Percentiles rank a stretch among this genome's conserved stretches.
These are phyloP conservation scores for Xerocomus subilludens DNA, from an alignment of 1,284 basidiomycete species.

Conservation along the genomic window DNA sequence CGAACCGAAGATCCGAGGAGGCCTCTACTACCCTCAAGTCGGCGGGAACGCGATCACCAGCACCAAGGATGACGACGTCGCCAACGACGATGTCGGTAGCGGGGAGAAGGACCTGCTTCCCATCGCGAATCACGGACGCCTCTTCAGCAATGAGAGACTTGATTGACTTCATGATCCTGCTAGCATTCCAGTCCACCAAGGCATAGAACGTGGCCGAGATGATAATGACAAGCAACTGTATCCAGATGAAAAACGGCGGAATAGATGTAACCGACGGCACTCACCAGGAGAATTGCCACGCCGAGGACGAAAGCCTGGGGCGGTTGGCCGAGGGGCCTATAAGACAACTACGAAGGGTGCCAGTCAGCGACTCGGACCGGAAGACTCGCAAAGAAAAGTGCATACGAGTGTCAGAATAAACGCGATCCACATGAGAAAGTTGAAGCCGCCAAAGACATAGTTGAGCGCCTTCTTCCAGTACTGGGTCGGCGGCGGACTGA, in stretches of 20 bases:
- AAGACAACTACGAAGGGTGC: slow-evolving; percentile 55
- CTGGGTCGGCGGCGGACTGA: slow-evolving; percentile 61
- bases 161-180: slow-evolving; percentile 55
- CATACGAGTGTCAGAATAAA: slow-evolving; percentile 56
- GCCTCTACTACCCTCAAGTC: slow-evolving; percentile 77
- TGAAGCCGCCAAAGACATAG: slow-evolving; percentile 67
- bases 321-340: slow-evolving; percentile 59
- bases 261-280: slow-evolving; percentile 57
- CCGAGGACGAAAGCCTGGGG: slow-evolving; percentile 68
- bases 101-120: slow-evolving; percentile 67
- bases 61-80: slow-evolving; percentile 79
- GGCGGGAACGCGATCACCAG: slow-evolving; percentile 85
- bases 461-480: slow-evolving; percentile 63
- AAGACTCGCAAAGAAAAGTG: no score
- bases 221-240: slow-evolving; percentile 67
- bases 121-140: slow-evolving; percentile 64
- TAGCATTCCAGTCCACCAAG: slow-evolving; percentile 59
- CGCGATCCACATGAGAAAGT: slow-evolving; percentile 65
- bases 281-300: slow-evolving; percentile 80
- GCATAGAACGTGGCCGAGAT: slow-evolving; percentile 64
- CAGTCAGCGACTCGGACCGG: no score
- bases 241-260: neutral
- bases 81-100: slow-evolving; percentile 87
- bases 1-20: slow-evolving; percentile 67
- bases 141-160: slow-evolving; percentile 58